phyloP scores from a whole-genome alignment of 768 basidiomycete species.

The Leccinum fibrillosum region DNA sequence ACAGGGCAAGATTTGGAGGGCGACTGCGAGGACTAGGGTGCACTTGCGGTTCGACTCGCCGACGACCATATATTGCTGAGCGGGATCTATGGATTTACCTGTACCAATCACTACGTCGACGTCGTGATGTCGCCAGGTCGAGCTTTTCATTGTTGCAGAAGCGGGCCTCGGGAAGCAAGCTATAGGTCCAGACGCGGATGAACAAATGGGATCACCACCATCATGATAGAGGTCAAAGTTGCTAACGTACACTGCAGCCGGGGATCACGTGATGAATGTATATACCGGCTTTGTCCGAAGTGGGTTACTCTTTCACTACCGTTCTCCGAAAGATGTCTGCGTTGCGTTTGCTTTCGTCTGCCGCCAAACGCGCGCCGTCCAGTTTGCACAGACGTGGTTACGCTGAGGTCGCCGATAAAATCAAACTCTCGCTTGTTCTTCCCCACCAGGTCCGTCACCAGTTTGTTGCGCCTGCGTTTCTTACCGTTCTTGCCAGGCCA shows the following conservation, averaged over 20 bases:
- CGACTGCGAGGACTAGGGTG: no score
- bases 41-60: no score
- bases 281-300: slow-evolving; percentile 30
- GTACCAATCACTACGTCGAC: no score
- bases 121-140: neutral
- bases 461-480: slow-evolving; percentile 1
- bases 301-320: neutral
- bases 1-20: no score
- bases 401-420: slow-evolving; percentile 87
- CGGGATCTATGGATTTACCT: no score
- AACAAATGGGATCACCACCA: no score
- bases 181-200: neutral
- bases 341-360: slow-evolving; percentile 65
- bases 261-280: slow-evolving; percentile 20
- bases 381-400: slow-evolving; percentile 74
- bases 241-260: no score
- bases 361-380: slow-evolving; percentile 56
- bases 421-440: slow-evolving; percentile 89
- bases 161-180: neutral
- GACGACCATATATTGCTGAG: no score
- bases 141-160: neutral
- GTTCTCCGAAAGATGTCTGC: slow-evolving; percentile 57
- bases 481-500: slow-evolving; percentile 52
- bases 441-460: slow-evolving; percentile 81
- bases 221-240: no score